phyloP scores from a whole-genome alignment of 306 rosid species.

The Cucurbita moschata region DNA sequence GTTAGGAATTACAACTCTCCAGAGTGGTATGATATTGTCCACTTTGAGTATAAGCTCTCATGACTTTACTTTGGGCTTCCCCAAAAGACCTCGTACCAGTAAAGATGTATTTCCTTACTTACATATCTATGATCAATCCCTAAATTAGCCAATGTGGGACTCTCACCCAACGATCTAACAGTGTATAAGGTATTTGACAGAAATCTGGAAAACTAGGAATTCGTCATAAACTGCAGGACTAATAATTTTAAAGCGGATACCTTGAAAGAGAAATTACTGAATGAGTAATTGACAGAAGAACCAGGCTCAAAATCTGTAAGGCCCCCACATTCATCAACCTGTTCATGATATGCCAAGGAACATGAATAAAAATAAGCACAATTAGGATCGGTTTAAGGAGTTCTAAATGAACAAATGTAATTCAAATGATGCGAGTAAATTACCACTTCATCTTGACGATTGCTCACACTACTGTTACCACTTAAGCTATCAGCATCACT shows the following conservation, averaged over 20 bases:
- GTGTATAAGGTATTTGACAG: neutral
- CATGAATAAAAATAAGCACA: slow-evolving; percentile 13
- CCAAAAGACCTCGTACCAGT: no score
- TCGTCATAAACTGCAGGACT: neutral
- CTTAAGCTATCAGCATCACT: slow-evolving; percentile 91
- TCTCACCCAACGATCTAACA: neutral
- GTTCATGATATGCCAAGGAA: slow-evolving; percentile 18
- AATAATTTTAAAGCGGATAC: slow-evolving; percentile 19
- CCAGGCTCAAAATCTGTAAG: slow-evolving; percentile 85
- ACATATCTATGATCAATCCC: no score
- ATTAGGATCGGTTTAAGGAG: neutral
- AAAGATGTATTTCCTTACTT: no score
- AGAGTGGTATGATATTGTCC: no score
- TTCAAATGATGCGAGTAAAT: slow-evolving; percentile 2
- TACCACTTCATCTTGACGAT: slow-evolving; percentile 98
- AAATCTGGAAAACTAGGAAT: neutral
- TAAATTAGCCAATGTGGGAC: no score
- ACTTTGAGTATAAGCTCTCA: no score
- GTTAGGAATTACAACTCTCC: no score
- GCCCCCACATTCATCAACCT: slow-evolving; percentile 91
- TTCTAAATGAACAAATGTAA: neutral
- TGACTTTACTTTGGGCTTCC: no score
- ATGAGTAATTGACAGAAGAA: slow-evolving; percentile 72
- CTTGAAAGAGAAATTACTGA: slow-evolving; percentile 98
- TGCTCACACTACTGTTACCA: slow-evolving; percentile 82